phyloP scores from a whole-genome alignment of 2,329 filamentous ascomycete genomes.

The Pestalotiopsis sp. region DNA sequence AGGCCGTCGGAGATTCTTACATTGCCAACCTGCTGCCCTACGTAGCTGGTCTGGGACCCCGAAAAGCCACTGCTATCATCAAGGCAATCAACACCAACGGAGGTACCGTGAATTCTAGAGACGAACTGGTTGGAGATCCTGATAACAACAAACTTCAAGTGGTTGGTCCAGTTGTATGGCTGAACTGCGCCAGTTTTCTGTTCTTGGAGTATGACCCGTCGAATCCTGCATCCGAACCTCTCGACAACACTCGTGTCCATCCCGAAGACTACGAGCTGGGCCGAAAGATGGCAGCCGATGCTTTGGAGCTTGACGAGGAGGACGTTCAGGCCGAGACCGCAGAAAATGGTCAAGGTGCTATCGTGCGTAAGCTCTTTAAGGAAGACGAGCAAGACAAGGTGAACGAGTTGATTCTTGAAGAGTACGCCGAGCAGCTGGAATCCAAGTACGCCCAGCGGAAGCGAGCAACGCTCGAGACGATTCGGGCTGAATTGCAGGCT shows the following conservation, averaged over 20 bases:
- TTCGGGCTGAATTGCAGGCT: conserved; percentile 87
- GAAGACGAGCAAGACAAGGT: conserved; percentile 94
- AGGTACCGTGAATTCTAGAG: conserved; percentile 79
- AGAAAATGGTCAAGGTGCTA: conserved; percentile 85
- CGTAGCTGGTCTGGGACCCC: conserved; percentile 85
- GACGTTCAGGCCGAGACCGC: conserved; percentile 94
- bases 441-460: conserved; percentile 92
- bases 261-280: conserved; percentile 98
- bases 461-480: conserved; percentile 93
- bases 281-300: conserved; percentile 97
- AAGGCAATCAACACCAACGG: conserved; percentile 94
- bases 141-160: conserved; percentile 77
- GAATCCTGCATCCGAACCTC: conserved; percentile 81
- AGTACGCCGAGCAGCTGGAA: conserved; percentile 95
- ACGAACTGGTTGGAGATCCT: conserved; percentile 86
- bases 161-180: conserved; percentile 89
- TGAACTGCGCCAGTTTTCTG: conserved; percentile 95
- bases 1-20: conserved; percentile 79
- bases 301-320: conserved; percentile 94
- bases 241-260: conserved; percentile 96
- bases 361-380: conserved; percentile 92
- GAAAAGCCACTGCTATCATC: conserved; percentile 82
- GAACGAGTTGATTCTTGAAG: conserved; percentile 93
- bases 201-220: conserved; percentile 87
- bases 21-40: conserved; percentile 89